These are phyloP conservation scores for Verticillium longisporum DNA, from an alignment of 2,329 filamentous ascomycete species.

Conservation along the genomic window DNA sequence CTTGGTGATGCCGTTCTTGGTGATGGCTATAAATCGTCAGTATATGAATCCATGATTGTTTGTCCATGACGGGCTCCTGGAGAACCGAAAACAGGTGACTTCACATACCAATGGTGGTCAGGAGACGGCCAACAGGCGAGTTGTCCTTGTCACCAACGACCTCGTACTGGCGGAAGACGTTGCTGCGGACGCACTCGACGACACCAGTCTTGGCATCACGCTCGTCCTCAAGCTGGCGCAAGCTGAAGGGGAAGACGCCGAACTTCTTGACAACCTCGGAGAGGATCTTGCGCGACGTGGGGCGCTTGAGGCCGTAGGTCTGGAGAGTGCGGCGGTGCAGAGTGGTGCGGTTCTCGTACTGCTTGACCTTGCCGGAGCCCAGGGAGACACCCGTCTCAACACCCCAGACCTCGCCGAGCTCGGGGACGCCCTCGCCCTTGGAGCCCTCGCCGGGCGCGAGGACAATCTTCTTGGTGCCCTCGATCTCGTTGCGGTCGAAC, in stretches of 20 bases:
- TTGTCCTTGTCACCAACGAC: slow-evolving; percentile 90
- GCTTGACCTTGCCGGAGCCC: slow-evolving; percentile 92
- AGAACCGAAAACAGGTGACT: neutral
- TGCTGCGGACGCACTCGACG: slow-evolving; percentile 89
- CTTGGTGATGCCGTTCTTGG: slow-evolving; percentile 92
- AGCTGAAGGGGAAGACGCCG: slow-evolving; percentile 93
- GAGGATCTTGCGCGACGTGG: slow-evolving; percentile 83
- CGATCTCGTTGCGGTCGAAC: slow-evolving; percentile 95
- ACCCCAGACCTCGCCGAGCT: slow-evolving; percentile 93
- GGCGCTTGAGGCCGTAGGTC: slow-evolving; percentile 89
- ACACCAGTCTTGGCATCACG: slow-evolving; percentile 92
- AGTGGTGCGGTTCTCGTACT: slow-evolving; percentile 77
- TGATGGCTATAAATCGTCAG: slow-evolving; percentile 60
- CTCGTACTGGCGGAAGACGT: slow-evolving; percentile 93
- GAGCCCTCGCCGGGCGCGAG: slow-evolving; percentile 77
- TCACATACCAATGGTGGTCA: slow-evolving; percentile 83
- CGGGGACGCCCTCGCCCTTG: slow-evolving; percentile 84
- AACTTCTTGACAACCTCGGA: slow-evolving; percentile 98
- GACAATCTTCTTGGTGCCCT: slow-evolving; percentile 96
- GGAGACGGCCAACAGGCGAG: slow-evolving; percentile 73
- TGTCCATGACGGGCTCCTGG: neutral
- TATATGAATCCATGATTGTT: slow-evolving; percentile 5
- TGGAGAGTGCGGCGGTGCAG: slow-evolving; percentile 88
- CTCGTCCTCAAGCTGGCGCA: slow-evolving; percentile 95
- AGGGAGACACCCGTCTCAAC: slow-evolving; percentile 91